Evolutionary conservation across 2,329 filamentous ascomycete genomes (phyloP), one percentile per base, ranked within the genome.

Genomic region (Tolypocladium inflatum): DNA sequence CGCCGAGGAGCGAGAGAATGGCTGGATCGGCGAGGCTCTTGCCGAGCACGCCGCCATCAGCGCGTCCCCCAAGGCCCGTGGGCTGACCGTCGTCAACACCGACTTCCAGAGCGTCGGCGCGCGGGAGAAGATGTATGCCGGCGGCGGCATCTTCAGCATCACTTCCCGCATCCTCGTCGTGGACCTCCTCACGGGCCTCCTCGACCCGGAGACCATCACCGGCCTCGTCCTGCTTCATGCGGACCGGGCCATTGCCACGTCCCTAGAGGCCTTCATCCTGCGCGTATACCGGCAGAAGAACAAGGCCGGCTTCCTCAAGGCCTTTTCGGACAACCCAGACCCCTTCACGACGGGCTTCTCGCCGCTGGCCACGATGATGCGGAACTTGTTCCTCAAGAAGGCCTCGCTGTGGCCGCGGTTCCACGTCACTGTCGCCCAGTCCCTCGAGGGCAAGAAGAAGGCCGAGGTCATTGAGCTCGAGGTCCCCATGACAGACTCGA

Each of bases 381-480:
- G 91, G 60, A 97, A 76, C 67, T 75, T 99, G 26, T 97, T 97
- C 67, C 76, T 99, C 45, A 84, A 88, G 56, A 96, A 94, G 69
- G 88, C 88, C 0, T 92, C 92, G 0, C 74, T 99, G 17, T 99
- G 93, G 86, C 94, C 94, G 3, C 83, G 94, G 23, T 99, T 97
- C 67, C 94, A 99, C 68, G 84, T 96, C 59, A 86, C 89, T 0
- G 91, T 99, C 7, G 91, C 92, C 0, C 85, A 91, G 65, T 91
- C 91, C 3, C 78, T 99, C 3, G 94, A 99, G 72, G 92, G 92
- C 11, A 90, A 89, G 70, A 90, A 90, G 69, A 96, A 93, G 70
- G 93, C 94, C 5, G 94, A 99, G 73, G 94, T 99, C 52, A 96
- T 99, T 62, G 94, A 99, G 73, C 80, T 97, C 30, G 94, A 97